phyloP scores from a whole-genome alignment of 2,329 filamentous ascomycete genomes.

The Trichothecium roseum region DNA sequence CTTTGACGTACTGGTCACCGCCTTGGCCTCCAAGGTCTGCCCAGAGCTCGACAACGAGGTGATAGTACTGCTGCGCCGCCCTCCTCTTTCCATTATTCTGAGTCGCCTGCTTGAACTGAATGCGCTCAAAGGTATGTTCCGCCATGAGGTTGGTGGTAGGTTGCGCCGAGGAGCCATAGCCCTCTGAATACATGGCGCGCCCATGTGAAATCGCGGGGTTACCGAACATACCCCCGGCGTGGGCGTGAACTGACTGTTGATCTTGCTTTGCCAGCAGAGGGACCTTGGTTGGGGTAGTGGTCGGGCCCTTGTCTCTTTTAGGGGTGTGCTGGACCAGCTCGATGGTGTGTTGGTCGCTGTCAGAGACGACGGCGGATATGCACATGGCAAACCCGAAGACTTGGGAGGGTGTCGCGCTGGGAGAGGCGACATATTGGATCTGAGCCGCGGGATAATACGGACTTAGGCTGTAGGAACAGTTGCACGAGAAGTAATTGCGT shows the following conservation, averaged over 20 bases:
- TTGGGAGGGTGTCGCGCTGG: constrained; percentile 42
- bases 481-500: constrained; percentile 82
- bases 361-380: constrained; percentile 74
- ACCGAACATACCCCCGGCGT: neutral
- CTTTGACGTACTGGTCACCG: constrained; percentile 49
- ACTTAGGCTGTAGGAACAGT: constrained; percentile 64
- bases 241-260: neutral
- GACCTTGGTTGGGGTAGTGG: constrained; percentile 60
- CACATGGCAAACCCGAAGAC: constrained; percentile 73
- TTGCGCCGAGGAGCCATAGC: constrained; percentile 19
- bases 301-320: constrained; percentile 81
- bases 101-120: constrained; percentile 90
- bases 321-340: constrained; percentile 86
- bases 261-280: constrained; percentile 52
- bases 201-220: neutral
- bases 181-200: constrained; percentile 29
- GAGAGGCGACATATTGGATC: constrained; percentile 41
- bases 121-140: constrained; percentile 68
- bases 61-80: constrained; percentile 86
- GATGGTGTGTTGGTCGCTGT: constrained; percentile 63
- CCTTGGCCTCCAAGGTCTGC: constrained; percentile 49
- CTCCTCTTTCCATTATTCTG: constrained; percentile 88
- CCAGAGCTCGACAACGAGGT: constrained; percentile 77
- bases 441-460: constrained; percentile 39
- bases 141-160: constrained; percentile 29